A percentile compares a stretch with the other conserved stretches of the same genome.
phyloP scores from a whole-genome alignment of 2,329 filamentous ascomycete species.

The Fusarium decemcellulare region DNA sequence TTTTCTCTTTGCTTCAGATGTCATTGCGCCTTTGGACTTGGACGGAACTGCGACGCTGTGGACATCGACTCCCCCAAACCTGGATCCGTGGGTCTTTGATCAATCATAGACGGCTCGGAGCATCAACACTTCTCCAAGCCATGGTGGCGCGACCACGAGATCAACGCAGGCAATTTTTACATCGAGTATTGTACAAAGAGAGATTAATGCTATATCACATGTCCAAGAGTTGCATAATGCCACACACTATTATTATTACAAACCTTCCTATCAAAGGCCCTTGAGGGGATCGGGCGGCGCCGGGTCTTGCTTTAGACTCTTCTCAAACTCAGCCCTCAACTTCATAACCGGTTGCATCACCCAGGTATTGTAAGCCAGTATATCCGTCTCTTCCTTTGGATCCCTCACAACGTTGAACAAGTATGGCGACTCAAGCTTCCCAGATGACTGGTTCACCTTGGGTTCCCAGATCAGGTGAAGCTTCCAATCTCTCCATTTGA shows the following conservation, averaged over 20 bases:
- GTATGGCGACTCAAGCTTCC: conserved; percentile 51
- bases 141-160: too few relatives aligned
- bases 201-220: too few relatives aligned
- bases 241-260: not conserved
- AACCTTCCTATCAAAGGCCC: conserved; percentile 13
- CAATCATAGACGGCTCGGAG: not conserved
- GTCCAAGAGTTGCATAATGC: not conserved
- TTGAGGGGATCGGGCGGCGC: conserved; percentile 52
- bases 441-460: conserved; percentile 51
- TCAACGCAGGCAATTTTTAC: not conserved
- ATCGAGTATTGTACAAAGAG: not conserved
- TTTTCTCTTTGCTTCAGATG: not conserved
- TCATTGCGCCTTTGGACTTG: conserved; percentile 9
- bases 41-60: not conserved
- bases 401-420: conserved; percentile 50
- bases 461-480: conserved; percentile 53
- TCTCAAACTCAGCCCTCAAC: conserved; percentile 45
- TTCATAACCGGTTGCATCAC: conserved; percentile 50
- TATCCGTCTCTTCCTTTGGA: conserved; percentile 52
- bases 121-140: too few relatives aligned
- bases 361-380: conserved; percentile 51
- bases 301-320: conserved; percentile 48
- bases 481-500: conserved; percentile 55
- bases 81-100: conserved; percentile 23
- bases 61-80: conserved; percentile 1